These are phyloP conservation scores for Paragyromitra xinjiangensis DNA, from an alignment of 495 filamentous ascomycete genomes.

Conservation along the genomic window DNA sequence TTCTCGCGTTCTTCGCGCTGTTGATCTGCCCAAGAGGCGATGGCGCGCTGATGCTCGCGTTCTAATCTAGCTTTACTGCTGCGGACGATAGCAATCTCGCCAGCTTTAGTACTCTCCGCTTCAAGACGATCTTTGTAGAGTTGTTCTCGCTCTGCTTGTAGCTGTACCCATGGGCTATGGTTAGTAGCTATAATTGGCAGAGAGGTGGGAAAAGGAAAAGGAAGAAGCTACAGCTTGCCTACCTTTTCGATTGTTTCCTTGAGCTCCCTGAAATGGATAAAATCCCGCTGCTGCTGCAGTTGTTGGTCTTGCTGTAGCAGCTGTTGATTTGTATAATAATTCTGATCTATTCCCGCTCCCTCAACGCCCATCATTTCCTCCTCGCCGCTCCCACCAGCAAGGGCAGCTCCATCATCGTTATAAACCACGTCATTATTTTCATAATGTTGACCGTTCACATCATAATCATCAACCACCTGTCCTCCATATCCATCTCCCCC, in stretches of 20 bases:
- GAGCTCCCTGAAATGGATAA: constrained; percentile 9
- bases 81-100: constrained; percentile 75
- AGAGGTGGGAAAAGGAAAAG: background rate
- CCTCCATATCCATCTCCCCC: background rate
- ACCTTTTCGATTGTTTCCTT: constrained; percentile 26
- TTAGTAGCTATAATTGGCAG: constrained; percentile 21
- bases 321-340: constrained; percentile 17
- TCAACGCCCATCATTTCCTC: constrained; percentile 31
- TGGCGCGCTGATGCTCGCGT: constrained; percentile 67
- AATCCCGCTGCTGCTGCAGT: constrained; percentile 22
- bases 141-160: constrained; percentile 35
- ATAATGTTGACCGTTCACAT: constrained; percentile 4
- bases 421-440: background rate
- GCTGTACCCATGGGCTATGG: constrained; percentile 4
- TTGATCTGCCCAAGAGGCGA: constrained; percentile 64
- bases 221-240: background rate
- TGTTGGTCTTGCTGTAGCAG: background rate
- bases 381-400: background rate
- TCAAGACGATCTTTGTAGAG: constrained; percentile 33
- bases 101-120: constrained; percentile 56
- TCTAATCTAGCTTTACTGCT: constrained; percentile 67
- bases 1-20: constrained; percentile 67
- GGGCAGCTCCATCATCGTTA: constrained; percentile 13
- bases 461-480: background rate
- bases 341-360: background rate